Evolutionary conservation across 352 stramenopile genomes (phyloP).

Genomic region (Plasmopara viticola): DNA sequence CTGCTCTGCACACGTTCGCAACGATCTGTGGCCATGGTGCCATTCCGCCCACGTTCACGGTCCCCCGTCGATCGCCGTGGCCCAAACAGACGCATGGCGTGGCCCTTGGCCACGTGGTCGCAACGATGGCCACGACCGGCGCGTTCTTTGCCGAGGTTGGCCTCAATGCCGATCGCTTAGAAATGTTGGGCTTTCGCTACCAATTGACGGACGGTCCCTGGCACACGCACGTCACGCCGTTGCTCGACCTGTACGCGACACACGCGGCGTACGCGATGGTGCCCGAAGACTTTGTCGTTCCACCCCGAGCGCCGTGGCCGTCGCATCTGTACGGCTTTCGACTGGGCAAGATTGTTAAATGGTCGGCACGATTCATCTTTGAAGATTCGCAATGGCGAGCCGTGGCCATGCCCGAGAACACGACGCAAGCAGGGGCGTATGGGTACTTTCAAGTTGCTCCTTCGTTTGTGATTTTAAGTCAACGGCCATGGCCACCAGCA

Average conservation of each 20-base stretch:
- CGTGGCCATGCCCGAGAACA: conserved; percentile 10
- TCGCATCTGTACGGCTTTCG: conserved; percentile 16
- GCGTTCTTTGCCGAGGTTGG: conserved; percentile 21
- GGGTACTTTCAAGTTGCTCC: conserved; percentile 17
- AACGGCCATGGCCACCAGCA: conserved; percentile 22
- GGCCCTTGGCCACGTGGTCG: conserved; percentile 12
- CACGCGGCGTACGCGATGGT: conserved; percentile 21
- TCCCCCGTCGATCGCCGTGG: conserved; percentile 19
- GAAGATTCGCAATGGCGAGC: conserved; percentile 12
- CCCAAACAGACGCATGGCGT: conserved; percentile 11
- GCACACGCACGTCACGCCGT: conserved; percentile 11
- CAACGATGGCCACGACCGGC: conserved; percentile 13
- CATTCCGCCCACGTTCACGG: conserved; percentile 11
- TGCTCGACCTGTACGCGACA: conserved; percentile 14
- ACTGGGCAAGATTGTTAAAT: conserved; percentile 23
- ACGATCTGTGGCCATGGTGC: conserved; percentile 23
- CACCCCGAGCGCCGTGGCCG: conserved; percentile 13
- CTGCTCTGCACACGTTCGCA: conserved; percentile 18
- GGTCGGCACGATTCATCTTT: conserved; percentile 20
- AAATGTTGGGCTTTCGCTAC: conserved; percentile 27
- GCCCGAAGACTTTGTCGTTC: conserved; percentile 23
- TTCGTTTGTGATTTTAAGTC: conserved; percentile 13
- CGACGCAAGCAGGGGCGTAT: conserved; percentile 6
- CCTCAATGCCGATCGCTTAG: conserved; percentile 21
- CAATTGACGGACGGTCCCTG: conserved; percentile 19